A percentile compares a stretch with the other conserved stretches of the same genome.
Conservation (phyloP, 495 filamentous ascomycete genomes). For the Penicillium silybi region DNA sequence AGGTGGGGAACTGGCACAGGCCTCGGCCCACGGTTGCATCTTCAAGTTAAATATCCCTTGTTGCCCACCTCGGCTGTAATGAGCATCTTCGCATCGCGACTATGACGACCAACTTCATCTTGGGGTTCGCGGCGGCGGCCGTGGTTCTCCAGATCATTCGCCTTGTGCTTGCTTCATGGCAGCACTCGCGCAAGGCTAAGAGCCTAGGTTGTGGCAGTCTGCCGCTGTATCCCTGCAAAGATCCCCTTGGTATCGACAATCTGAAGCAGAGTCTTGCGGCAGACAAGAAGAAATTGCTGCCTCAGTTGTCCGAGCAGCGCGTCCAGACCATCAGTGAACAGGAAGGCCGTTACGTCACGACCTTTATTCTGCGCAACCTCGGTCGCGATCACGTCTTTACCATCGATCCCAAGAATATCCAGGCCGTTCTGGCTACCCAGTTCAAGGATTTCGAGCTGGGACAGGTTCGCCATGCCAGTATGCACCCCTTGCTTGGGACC, state of each 20-base stretch:
- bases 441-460: constrained; percentile 51
- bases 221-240: constrained; percentile 29
- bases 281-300: constrained; percentile 27
- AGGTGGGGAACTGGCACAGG: too few species aligned
- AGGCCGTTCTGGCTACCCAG: constrained; percentile 51
- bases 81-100: background rate
- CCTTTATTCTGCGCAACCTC: constrained; percentile 24
- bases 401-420: constrained; percentile 51
- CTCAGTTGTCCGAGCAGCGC: constrained; percentile 20
- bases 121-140: constrained; percentile 25
- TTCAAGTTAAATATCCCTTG: background rate
- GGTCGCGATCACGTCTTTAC: constrained; percentile 36
- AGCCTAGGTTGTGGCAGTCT: constrained; percentile 25
- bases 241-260: constrained; percentile 28
- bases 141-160: constrained; percentile 25
- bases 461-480: constrained; percentile 23
- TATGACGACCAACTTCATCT: constrained; percentile 19
- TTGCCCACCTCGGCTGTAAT: background rate
- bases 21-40: background rate
- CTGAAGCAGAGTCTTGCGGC: constrained; percentile 24
- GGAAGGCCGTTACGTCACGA: constrained; percentile 29
- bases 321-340: constrained; percentile 17
- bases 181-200: constrained; percentile 28
- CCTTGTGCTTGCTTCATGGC: constrained; percentile 18
- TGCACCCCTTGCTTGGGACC: constrained; percentile 40